Evolutionary conservation across 2,329 filamentous ascomycete genomes (phyloP).

Genomic region (Ustilaginoidea virens): DNA sequence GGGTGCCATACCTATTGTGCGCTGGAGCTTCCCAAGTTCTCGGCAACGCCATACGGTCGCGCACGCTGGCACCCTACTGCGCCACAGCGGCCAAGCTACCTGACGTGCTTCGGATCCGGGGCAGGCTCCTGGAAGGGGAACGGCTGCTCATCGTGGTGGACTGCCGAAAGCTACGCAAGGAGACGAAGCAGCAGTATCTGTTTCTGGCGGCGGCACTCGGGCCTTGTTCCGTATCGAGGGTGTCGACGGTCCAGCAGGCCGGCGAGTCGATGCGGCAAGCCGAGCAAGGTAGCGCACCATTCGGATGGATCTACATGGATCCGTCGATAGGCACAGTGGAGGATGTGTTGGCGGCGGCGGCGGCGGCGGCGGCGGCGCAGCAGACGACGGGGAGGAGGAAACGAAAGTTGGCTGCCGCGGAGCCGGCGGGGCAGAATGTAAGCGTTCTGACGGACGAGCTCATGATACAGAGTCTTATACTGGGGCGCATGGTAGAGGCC

Average conservation of each 20-base stretch:
- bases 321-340: conserved; percentile 40
- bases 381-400: conserved; percentile 20
- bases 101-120: conserved; percentile 42
- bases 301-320: conserved; percentile 71
- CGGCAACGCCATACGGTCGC: conserved; percentile 61
- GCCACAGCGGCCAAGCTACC: conserved; percentile 38
- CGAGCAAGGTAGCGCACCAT: conserved; percentile 31
- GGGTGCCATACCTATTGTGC: conserved; percentile 70
- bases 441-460: conserved; percentile 70
- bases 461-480: conserved; percentile 81
- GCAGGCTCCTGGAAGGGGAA: conserved; percentile 46
- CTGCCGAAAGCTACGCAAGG: conserved; percentile 38
- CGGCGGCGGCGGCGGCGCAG: conserved; percentile 26
- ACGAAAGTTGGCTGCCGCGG: conserved; percentile 19
- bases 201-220: conserved; percentile 72
- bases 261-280: conserved; percentile 38
- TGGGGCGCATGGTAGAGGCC: conserved; percentile 61
- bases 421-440: conserved; percentile 31
- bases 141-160: conserved; percentile 57
- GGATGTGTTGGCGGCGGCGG: conserved; percentile 26
- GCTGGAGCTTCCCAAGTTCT: conserved; percentile 69
- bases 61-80: conserved; percentile 48
- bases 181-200: conserved; percentile 55
- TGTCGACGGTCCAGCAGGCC: conserved; percentile 50
- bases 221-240: conserved; percentile 47